Evolutionary conservation across 441 rosid species (phyloP), one percentile per base, ranked within the genome.

Genomic region (Aquilaria agallochum): DNA sequence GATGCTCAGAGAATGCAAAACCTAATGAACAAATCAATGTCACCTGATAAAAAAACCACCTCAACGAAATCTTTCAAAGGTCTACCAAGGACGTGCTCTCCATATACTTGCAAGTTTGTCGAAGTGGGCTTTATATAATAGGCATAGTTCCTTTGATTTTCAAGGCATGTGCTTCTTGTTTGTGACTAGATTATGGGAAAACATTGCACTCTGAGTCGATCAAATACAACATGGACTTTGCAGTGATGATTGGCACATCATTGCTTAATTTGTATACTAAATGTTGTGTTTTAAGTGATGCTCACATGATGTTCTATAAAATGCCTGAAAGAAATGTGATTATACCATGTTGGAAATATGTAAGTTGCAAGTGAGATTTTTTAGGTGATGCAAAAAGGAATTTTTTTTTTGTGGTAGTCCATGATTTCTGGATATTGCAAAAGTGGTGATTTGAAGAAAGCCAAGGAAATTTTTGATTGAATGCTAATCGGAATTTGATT

Each of bases 361-460:
- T 73, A 72, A 55, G 58, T 71, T 68, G 88, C 83, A 50, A 60
- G 68, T 67, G 59, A 50, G 67, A 65, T 69, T 55, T 84, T 82
- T 33, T 63, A 71, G 32, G 49, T 47, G 6, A 76, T 80, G 80
- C 90, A 80, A 8, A 65, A 64, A 58, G 70, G 69, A 76, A 84
- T 78, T 69, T 68, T 75, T 45, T 72, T 69, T 69, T 64, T 78
- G 3, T 84, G 87, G 90, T 82, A 87, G 0, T 52, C 85, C 33
- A 68, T 84, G 80, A 80, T 82, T 61, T 80, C 83, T 1, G 85
- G 85, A 32, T 80, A 58, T 70, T 65, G 73, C 71, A 83, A 67
- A 65, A 62, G 56, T 15, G 83, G 83, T 62, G 62, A 76, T 49
- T 76, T 80, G 11, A 13, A 44, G 58, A 76, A 75, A 65, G 85